These are phyloP conservation scores for Cyclotella atomus DNA, from an alignment of 108 stramenopile species.

Conservation along the genomic window DNA sequence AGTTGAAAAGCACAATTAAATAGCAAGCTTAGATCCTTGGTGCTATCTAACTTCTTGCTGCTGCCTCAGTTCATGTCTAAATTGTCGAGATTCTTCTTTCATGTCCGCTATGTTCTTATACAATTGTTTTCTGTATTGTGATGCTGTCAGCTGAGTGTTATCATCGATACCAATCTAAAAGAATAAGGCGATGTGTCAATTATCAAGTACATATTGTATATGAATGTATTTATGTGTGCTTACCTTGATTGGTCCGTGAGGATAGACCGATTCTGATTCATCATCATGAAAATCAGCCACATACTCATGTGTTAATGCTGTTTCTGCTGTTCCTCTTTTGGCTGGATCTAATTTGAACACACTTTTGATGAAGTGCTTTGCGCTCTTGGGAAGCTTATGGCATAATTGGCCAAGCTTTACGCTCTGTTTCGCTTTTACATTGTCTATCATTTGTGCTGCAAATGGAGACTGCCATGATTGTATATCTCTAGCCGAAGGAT, in stretches of 20 bases:
- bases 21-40: background rate
- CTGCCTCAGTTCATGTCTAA: background rate
- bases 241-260: constrained; percentile 46
- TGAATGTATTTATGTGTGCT: too few species aligned
- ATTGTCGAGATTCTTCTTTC: constrained; percentile 11
- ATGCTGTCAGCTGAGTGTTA: constrained; percentile 50
- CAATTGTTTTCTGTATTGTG: constrained; percentile 48
- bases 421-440: constrained; percentile 54
- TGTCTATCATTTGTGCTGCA: constrained; percentile 65
- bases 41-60: too few species aligned
- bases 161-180: constrained; percentile 48
- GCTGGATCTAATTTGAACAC: constrained; percentile 77
- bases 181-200: too few species aligned
- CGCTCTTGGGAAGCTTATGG: constrained; percentile 70
- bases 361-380: constrained; percentile 63
- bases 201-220: too few species aligned
- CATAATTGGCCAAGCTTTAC: constrained; percentile 66
- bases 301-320: constrained; percentile 76
- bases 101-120: constrained; percentile 36
- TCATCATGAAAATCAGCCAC: constrained; percentile 83
- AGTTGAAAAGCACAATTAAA: background rate
- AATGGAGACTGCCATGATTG: constrained; percentile 67
- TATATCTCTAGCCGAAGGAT: constrained; percentile 57
- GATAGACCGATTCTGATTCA: constrained; percentile 57
- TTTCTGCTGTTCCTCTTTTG: constrained; percentile 68